Conservation (phyloP, 495 filamentous ascomycete species). For the Podospora didyma region DNA sequence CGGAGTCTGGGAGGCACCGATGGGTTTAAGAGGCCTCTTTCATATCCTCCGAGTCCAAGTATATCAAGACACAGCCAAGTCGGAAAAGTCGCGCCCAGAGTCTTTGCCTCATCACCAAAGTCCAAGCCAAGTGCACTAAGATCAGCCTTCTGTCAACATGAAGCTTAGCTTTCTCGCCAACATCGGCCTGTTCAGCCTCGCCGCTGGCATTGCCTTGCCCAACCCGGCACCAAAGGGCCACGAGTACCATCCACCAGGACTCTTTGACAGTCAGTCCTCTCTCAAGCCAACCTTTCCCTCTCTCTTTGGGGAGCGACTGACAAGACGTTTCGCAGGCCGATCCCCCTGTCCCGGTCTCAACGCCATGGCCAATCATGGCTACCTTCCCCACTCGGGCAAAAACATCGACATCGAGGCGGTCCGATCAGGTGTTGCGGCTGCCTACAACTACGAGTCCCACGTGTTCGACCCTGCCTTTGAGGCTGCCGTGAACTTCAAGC, state of each 20-base stretch:
- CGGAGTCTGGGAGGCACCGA: no score
- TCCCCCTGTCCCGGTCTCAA: slow-evolving; percentile 52
- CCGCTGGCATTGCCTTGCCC: background rate
- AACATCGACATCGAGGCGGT: slow-evolving; percentile 21
- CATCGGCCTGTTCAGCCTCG: slow-evolving; percentile 2
- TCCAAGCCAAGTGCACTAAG: no score
- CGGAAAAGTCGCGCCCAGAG: no score
- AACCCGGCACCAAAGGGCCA: slow-evolving; percentile 9
- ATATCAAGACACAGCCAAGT: no score
- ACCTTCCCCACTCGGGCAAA: slow-evolving; percentile 49
- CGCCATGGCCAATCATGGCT: slow-evolving; percentile 53
- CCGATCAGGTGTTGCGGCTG: slow-evolving; percentile 11
- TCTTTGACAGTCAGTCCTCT: slow-evolving; percentile 6
- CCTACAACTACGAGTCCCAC: slow-evolving; percentile 20
- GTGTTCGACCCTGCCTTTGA: slow-evolving; percentile 23
- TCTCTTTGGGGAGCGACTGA: background rate
- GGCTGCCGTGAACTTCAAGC: slow-evolving; percentile 17
- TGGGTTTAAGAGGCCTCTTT: no score
- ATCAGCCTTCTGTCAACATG: background rate
- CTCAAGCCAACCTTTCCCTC: background rate
- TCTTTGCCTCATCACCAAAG: no score
- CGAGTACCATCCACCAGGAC: slow-evolving; percentile 6
- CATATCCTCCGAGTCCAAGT: no score
- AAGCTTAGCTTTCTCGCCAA: slow-evolving; percentile 7
- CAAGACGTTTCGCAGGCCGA: slow-evolving; percentile 10